Conservation (phyloP, 805 yeast species). For the Cyberlindnera samutprakarnensis region DNA sequence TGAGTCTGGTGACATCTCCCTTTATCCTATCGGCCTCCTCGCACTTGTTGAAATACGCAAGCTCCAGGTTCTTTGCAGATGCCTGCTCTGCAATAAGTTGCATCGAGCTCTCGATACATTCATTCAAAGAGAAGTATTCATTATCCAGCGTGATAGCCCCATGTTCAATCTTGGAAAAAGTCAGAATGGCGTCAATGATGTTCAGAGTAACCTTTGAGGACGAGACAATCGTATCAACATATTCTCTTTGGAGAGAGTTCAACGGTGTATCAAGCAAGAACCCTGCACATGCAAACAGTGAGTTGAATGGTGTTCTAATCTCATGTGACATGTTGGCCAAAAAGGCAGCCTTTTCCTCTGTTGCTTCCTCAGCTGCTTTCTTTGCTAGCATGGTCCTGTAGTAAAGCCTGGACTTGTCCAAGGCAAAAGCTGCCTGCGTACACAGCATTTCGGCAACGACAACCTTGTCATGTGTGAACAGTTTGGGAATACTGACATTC, state of each 20-base stretch:
- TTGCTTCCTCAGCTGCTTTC: conserved; percentile 87
- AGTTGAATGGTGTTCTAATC: conserved; percentile 85
- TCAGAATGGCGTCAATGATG: conserved; percentile 81
- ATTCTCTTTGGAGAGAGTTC: conserved; percentile 82
- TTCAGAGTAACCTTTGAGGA: conserved; percentile 79
- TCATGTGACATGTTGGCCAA: conserved; percentile 84
- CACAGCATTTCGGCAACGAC: conserved; percentile 36
- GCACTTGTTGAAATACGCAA: conserved; percentile 72
- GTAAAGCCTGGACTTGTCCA: conserved; percentile 39
- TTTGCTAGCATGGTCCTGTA: conserved; percentile 54
- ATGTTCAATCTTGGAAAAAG: conserved; percentile 87
- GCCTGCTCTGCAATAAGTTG: conserved; percentile 85
- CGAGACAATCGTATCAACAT: conserved; percentile 80
- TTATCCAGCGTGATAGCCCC: conserved; percentile 82
- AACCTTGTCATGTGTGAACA: conserved; percentile 28
- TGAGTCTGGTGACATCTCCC: conserved; percentile 78
- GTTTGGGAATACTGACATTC: conserved; percentile 19
- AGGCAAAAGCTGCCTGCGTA: conserved; percentile 45
- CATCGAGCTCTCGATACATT: conserved; percentile 81
- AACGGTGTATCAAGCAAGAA: conserved; percentile 75
- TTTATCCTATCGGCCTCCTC: conserved; percentile 73
- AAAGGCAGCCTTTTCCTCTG: conserved; percentile 79
- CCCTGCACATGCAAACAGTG: conserved; percentile 89
- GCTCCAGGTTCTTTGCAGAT: conserved; percentile 68
- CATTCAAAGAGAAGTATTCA: conserved; percentile 72